Evolutionary conservation across 2,329 filamentous ascomycete species (phyloP), one percentile per base, ranked within the genome.

Genomic region (Aureobasidium lini): DNA sequence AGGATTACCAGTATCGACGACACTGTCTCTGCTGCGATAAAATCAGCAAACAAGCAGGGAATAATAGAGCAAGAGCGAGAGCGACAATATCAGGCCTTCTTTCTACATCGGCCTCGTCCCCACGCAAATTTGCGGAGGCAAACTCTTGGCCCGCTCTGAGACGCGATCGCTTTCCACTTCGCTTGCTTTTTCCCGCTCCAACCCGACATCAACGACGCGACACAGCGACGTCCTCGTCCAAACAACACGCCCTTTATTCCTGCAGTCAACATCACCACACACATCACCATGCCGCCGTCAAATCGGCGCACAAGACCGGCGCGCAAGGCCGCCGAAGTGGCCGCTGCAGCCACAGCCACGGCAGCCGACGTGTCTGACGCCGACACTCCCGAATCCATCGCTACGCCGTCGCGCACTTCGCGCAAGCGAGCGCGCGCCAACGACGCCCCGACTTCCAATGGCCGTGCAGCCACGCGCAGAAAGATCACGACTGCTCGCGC

Each of bases 331-430:
- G 58, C 57, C 43, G 61, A 63, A 53, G 47, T 57, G 54, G 54
- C 54, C 34, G 54, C 54, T 8, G 57, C 57, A 42, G 47, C 57
- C 18, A 52, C 44, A 9, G 54, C 54, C n/a, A 49, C 44, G 15
- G 57, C 61, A 39, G 65, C 65, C 37, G 65, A 71, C 57, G 66
- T 66, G 18, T 73, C 72, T 31, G 76, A 79, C 64, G 66, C 65
- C 32, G 71, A 72, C 40, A 77, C 75, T 18, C 75, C 75, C 60
- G 77, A 79, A 63, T 72, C 75, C 31, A 75, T 77, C 65, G 70
- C 75, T 63, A 79, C 77, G 28, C 77, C 77, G 50, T 74, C 76
- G 52, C 72, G 77, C 58, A 77, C 77, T 62, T 75, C 76, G 59
- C 73, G 76, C 68, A 75, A 77, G 68, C 67, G 71, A 42, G 65